Evolutionary conservation across 2,329 filamentous ascomycete genomes (phyloP).

Genomic region (Verticillium nubilum): DNA sequence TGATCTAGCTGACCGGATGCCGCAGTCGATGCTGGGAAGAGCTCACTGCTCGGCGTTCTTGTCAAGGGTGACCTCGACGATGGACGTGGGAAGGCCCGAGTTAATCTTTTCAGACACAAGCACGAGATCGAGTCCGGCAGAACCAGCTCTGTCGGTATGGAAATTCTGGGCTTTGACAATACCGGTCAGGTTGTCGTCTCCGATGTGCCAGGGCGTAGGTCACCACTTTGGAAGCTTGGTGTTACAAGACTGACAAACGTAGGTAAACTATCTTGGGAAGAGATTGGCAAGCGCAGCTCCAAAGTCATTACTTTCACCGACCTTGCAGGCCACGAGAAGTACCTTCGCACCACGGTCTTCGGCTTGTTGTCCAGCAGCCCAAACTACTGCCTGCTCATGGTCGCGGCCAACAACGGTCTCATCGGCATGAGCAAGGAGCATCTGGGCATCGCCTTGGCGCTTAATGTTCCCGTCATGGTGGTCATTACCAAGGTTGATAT

Average conservation of each 20-base stretch:
- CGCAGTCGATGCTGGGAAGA: slow-evolving; percentile 88
- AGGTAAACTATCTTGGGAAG: slow-evolving; percentile 83
- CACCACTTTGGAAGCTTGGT: neutral
- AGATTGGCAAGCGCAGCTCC: slow-evolving; percentile 88
- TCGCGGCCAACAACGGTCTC: slow-evolving; percentile 93
- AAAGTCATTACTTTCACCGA: slow-evolving; percentile 98
- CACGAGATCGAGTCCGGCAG: slow-evolving; percentile 94
- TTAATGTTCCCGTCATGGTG: slow-evolving; percentile 97
- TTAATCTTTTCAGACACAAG: slow-evolving; percentile 96
- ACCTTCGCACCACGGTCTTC: slow-evolving; percentile 93
- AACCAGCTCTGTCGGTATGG: slow-evolving; percentile 96
- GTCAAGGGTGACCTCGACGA: slow-evolving; percentile 96
- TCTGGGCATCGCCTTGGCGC: slow-evolving; percentile 83
- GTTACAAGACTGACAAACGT: slow-evolving; percentile 9
- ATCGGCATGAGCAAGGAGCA: slow-evolving; percentile 99
- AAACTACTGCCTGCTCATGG: slow-evolving; percentile 97
- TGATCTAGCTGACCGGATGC: neutral
- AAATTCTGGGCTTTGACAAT: slow-evolving; percentile 96
- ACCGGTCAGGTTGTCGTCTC: slow-evolving; percentile 77
- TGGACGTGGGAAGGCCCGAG: slow-evolving; percentile 84
- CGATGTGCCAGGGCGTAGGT: slow-evolving; percentile 73
- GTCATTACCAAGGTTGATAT: slow-evolving; percentile 98
- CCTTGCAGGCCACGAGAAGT: slow-evolving; percentile 90
- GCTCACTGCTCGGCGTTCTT: slow-evolving; percentile 88
- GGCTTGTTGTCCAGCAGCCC: slow-evolving; percentile 90